A percentile compares a stretch with the other conserved stretches of the same genome.
phyloP scores from a whole-genome alignment of 305 asterid species.

The Solanum hybrid region DNA sequence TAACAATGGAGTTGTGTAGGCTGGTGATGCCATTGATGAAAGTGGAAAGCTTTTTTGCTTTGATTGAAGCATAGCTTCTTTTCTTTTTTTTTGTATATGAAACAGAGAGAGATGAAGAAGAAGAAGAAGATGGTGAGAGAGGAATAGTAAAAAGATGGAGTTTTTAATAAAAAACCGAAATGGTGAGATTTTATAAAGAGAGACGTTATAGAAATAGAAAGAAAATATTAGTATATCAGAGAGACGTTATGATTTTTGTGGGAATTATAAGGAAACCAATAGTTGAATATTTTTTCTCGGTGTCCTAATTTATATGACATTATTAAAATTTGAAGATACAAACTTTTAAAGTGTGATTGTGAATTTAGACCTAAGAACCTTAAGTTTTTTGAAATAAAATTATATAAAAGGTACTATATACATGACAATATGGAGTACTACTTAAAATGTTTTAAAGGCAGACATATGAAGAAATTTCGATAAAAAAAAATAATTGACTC shows the following conservation, averaged over 20 bases:
- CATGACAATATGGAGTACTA: too few species aligned
- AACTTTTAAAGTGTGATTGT: too few species aligned
- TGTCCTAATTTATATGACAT: too few species aligned
- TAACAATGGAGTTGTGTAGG: conserved; percentile 27
- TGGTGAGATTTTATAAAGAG: conserved; percentile 1
- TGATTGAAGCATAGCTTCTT: background rate
- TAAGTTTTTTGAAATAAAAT: background rate
- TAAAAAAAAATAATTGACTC: too few species aligned
- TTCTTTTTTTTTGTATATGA: background rate
- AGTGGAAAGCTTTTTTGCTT: background rate
- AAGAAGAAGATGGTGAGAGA: background rate
- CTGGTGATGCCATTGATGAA: background rate
- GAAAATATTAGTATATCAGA: background rate
- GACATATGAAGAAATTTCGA: too few species aligned
- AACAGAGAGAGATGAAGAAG: too few species aligned
- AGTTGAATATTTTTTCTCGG: background rate
- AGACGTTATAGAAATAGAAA: conserved; percentile 6
- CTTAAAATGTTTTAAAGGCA: too few species aligned
- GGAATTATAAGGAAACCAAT: background rate
- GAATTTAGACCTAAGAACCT: background rate
- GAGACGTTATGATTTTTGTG: background rate
- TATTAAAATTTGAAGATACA: too few species aligned
- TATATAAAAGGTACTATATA: background rate
- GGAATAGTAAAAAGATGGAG: background rate
- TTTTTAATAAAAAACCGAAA: background rate